phyloP scores from a whole-genome alignment of 1,139 yeast species.

The Pneumocystis wakefieldiae region DNA sequence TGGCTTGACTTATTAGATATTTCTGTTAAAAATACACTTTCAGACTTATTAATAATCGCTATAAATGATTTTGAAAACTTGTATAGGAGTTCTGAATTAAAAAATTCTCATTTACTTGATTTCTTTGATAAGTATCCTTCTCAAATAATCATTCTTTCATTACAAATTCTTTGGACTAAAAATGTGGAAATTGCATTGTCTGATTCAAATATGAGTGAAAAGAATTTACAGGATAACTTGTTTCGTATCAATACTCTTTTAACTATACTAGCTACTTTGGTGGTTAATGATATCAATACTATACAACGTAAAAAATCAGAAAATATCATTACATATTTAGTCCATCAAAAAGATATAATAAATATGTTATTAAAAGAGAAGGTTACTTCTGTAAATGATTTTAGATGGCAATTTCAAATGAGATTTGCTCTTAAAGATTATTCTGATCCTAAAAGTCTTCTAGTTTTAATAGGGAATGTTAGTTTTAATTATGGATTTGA shows the following conservation, averaged over 20 bases:
- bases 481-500: constrained; percentile 59
- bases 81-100: constrained; percentile 11
- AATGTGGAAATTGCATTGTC: constrained; percentile 26
- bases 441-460: constrained; percentile 26
- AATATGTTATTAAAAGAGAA: constrained; percentile 18
- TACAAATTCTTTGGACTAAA: constrained; percentile 46
- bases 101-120: constrained; percentile 14
- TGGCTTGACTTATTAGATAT: constrained; percentile 52
- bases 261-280: constrained; percentile 21
- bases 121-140: constrained; percentile 35
- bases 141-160: constrained; percentile 44
- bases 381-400: constrained; percentile 18
- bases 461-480: constrained; percentile 40
- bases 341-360: constrained; percentile 43
- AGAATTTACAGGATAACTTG: constrained; percentile 5
- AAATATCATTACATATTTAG: constrained; percentile 46
- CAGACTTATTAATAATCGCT: constrained; percentile 25
- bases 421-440: constrained; percentile 19
- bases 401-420: constrained; percentile 42
- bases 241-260: constrained; percentile 17
- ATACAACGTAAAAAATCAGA: constrained; percentile 40
- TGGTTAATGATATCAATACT: constrained; percentile 21
- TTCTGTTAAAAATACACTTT: constrained; percentile 37
- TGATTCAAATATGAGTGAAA: constrained; percentile 2
- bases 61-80: constrained; percentile 16